These are phyloP conservation scores for Vitis amurensis DNA, from an alignment of 164 flowering plant species.

Conservation along the genomic window DNA sequence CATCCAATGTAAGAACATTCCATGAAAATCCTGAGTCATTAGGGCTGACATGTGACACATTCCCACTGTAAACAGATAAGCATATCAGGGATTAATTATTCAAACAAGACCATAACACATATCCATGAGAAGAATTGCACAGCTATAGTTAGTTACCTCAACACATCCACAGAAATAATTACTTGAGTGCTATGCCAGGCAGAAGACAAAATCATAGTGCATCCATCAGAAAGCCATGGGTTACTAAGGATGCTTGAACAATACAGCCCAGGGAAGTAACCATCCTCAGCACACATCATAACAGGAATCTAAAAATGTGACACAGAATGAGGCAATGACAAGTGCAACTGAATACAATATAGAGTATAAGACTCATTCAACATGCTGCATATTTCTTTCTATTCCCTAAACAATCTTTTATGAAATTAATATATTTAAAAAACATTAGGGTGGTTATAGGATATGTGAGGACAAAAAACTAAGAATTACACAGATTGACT, in stretches of 20 bases:
- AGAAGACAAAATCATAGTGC: slow-evolving; percentile 76
- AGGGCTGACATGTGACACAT: slow-evolving; percentile 64
- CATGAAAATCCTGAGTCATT: slow-evolving; percentile 61
- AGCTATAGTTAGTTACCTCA: slow-evolving; percentile 66
- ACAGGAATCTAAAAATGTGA: slow-evolving; percentile 64
- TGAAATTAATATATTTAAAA: background rate
- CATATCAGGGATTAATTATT: slow-evolving; percentile 5
- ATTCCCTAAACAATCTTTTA: background rate
- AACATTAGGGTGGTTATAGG: background rate
- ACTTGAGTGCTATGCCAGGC: slow-evolving; percentile 74
- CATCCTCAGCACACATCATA: slow-evolving; percentile 68
- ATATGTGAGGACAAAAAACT: background rate
- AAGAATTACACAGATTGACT: background rate
- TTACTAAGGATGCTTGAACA: slow-evolving; percentile 42
- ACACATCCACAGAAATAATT: slow-evolving; percentile 70
- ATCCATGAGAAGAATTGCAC: background rate
- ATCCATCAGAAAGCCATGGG: slow-evolving; percentile 96
- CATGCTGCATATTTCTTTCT: background rate
- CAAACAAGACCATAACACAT: background rate
- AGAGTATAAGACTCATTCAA: background rate
- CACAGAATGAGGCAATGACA: background rate
- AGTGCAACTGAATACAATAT: background rate
- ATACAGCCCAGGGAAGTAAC: slow-evolving; percentile 89
- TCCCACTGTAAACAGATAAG: slow-evolving; percentile 53
- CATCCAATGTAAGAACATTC: slow-evolving; percentile 77